A percentile compares a stretch with the other conserved stretches of the same genome.
Conservation (phyloP, 192 early-diverging fungal species). For the Backusella tuberculispora region DNA sequence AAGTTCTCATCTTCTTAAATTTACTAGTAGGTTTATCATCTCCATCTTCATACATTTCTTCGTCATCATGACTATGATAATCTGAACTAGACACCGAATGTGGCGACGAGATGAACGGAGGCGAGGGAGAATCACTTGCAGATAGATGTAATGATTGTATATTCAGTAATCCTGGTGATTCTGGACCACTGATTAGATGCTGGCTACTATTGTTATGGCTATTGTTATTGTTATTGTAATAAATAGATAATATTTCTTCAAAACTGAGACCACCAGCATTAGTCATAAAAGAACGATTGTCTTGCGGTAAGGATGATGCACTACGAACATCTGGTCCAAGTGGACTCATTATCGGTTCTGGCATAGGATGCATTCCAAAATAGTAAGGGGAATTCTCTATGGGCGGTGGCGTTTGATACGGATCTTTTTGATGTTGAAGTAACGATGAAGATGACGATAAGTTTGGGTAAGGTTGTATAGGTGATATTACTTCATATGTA, state of each 20-base stretch:
- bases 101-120: conserved; percentile 1
- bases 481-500: conserved; percentile 6
- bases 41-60: conserved; percentile 12
- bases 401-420: not conserved
- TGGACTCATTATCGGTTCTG: not conserved
- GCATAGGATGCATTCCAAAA: conserved; percentile 3
- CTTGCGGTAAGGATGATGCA: not conserved
- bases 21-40: not conserved
- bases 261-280: conserved; percentile 37
- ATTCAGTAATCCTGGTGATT: not conserved
- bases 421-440: conserved; percentile 14
- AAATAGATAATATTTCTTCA: conserved; percentile 42
- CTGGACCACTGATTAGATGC: not conserved
- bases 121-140: conserved; percentile 7
- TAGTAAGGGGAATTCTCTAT: not conserved
- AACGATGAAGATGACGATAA: not conserved
- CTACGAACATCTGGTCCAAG: not conserved
- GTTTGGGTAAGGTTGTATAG: not conserved
- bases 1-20: not conserved
- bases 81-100: conserved; percentile 22
- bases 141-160: conserved; percentile 10
- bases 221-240: conserved; percentile 22
- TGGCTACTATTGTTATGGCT: not conserved
- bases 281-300: conserved; percentile 3
- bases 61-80: conserved; percentile 15